A percentile compares a stretch with the other conserved stretches of the same genome.
Conservation (phyloP, 352 stramenopile genomes). For the Pythium phragmiticola region DNA sequence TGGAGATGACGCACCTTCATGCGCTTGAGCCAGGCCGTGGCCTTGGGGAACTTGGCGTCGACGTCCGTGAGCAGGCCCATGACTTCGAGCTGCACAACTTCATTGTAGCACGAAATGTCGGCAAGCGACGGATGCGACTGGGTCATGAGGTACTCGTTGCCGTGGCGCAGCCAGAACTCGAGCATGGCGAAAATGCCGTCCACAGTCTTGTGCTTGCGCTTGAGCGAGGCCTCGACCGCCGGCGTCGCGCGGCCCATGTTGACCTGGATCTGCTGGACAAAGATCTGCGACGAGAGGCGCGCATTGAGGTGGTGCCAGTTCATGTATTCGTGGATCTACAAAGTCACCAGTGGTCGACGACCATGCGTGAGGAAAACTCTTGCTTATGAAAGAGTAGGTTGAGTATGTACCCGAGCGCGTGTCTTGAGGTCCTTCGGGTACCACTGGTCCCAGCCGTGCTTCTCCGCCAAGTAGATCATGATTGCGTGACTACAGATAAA, state of each 20-base stretch:
- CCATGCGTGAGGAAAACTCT: background rate
- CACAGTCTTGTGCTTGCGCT: constrained; percentile 57
- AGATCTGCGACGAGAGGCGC: constrained; percentile 58
- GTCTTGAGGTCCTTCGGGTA: constrained; percentile 47
- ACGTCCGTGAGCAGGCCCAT: constrained; percentile 52
- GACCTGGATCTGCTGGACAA: constrained; percentile 58
- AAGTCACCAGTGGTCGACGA: background rate
- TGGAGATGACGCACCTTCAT: constrained; percentile 54
- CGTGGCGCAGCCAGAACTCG: constrained; percentile 66
- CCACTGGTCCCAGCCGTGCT: constrained; percentile 45
- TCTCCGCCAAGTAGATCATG: constrained; percentile 50
- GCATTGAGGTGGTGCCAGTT: constrained; percentile 80
- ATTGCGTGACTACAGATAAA: constrained; percentile 36
- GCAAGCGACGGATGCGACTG: constrained; percentile 52
- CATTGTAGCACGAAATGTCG: constrained; percentile 79
- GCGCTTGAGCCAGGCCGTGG: constrained; percentile 58
- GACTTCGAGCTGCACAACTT: constrained; percentile 71
- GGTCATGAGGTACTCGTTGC: constrained; percentile 62
- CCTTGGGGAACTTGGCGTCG: constrained; percentile 51
- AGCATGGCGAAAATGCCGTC: constrained; percentile 57
- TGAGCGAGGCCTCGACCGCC: constrained; percentile 43
- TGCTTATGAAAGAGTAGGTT: background rate
- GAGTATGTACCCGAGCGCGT: constrained; percentile 28
- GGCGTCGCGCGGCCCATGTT: constrained; percentile 52
- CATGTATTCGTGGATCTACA: constrained; percentile 76